Evolutionary conservation across 495 filamentous ascomycete genomes (phyloP).

Genomic region (Poronia punctata): DNA sequence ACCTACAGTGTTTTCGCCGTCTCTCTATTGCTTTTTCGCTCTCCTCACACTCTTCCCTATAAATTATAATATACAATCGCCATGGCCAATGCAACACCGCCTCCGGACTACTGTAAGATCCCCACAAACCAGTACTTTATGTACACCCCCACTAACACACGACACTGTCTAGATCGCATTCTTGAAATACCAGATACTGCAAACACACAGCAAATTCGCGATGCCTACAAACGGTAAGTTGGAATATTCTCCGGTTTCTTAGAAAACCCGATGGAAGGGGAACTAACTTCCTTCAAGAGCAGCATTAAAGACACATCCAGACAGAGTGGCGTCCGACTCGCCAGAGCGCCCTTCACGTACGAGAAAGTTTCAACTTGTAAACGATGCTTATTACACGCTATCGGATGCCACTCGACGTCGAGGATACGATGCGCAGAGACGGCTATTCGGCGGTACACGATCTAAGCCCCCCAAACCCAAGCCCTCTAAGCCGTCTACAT

Average conservation of each 20-base stretch:
- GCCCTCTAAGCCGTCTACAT: slow-evolving; percentile 2
- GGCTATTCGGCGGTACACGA: slow-evolving; percentile 24
- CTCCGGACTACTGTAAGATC: slow-evolving; percentile 48
- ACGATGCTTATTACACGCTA: slow-evolving; percentile 96
- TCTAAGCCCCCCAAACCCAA: slow-evolving; percentile 24
- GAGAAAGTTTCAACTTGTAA: slow-evolving; percentile 88
- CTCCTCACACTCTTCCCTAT: too few species aligned
- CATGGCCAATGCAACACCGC: slow-evolving; percentile 33
- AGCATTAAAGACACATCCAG: slow-evolving; percentile 89
- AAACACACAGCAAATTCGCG: slow-evolving; percentile 76
- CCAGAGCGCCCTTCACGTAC: slow-evolving; percentile 79
- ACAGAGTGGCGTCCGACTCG: slow-evolving; percentile 78
- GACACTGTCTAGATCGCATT: slow-evolving; percentile 29
- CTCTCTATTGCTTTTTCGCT: too few species aligned
- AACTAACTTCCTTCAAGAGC: slow-evolving; percentile 48
- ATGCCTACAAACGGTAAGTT: slow-evolving; percentile 81
- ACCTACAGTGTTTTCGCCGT: too few species aligned
- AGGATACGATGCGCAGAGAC: slow-evolving; percentile 77
- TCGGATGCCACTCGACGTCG: slow-evolving; percentile 71
- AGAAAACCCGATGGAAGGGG: neutral
- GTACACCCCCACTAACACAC: slow-evolving; percentile 14
- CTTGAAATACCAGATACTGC: slow-evolving; percentile 71
- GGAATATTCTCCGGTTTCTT: neutral
- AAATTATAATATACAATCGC: slow-evolving; percentile 8
- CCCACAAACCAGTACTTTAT: neutral